These are phyloP conservation scores for Senecio squalidus DNA, from an alignment of 140 eudicot species.

Conservation along the genomic window DNA sequence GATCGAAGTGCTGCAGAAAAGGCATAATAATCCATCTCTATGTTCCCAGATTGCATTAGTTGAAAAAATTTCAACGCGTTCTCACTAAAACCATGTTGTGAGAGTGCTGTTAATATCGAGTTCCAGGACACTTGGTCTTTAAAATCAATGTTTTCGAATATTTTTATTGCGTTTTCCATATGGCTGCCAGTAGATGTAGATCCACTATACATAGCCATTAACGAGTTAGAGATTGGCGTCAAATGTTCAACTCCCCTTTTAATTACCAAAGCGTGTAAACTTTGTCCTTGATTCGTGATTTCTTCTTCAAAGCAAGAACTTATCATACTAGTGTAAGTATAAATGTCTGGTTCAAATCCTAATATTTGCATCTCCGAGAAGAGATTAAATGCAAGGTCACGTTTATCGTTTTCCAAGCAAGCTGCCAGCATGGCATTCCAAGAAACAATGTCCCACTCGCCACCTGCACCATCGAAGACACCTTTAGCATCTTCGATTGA, in stretches of 20 bases:
- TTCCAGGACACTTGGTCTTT: constrained; percentile 85
- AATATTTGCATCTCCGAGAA: constrained; percentile 51
- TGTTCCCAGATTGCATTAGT: constrained; percentile 40
- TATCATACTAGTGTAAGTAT: constrained; percentile 67
- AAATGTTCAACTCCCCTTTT: constrained; percentile 54
- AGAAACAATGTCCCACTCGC: constrained; percentile 54
- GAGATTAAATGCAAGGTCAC: constrained; percentile 43
- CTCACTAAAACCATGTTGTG: constrained; percentile 77
- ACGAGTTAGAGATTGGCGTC: constrained; percentile 59
- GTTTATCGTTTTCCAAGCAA: constrained; percentile 46
- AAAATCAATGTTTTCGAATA: constrained; percentile 41
- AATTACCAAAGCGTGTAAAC: constrained; percentile 63
- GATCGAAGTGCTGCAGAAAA: constrained; percentile 77
- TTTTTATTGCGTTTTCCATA: constrained; percentile 52
- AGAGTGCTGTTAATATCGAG: constrained; percentile 70
- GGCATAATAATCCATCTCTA: constrained; percentile 67
- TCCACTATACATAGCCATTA: constrained; percentile 67
- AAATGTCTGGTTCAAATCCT: constrained; percentile 61
- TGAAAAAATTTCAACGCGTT: constrained; percentile 54
- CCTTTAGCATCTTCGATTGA: constrained; percentile 49
- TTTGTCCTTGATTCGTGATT: constrained; percentile 40
- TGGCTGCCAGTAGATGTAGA: constrained; percentile 19
- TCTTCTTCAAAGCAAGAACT: constrained; percentile 61
- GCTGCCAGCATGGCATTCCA: constrained; percentile 96
- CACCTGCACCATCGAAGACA: constrained; percentile 47